Conservation (phyloP, 495 filamentous ascomycete genomes). For the Barbatosphaeria neglecta region DNA sequence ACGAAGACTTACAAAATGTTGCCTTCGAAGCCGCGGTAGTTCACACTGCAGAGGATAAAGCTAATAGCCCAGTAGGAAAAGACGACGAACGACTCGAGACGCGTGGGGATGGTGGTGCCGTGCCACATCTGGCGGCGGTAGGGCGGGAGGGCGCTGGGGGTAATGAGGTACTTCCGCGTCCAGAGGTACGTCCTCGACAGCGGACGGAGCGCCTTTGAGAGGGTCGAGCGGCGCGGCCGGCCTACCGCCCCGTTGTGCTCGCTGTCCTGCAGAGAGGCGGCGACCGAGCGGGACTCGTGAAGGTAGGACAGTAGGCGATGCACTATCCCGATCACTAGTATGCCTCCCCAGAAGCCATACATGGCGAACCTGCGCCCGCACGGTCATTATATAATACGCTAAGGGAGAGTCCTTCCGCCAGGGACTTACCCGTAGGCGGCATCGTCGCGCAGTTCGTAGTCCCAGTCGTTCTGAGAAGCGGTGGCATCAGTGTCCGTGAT, state of each 20-base stretch:
- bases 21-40: conserved; percentile 20
- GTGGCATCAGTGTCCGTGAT: background rate
- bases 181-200: background rate
- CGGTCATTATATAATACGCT: background rate
- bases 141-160: background rate
- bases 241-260: background rate
- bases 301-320: background rate
- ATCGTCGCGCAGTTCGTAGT: background rate
- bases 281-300: conserved; percentile 8
- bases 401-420: background rate
- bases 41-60: conserved; percentile 22
- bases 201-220: background rate
- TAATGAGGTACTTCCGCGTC: background rate
- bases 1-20: background rate
- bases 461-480: background rate
- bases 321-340: conserved; percentile 2
- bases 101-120: background rate
- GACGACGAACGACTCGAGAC: conserved; percentile 25
- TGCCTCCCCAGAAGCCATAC: conserved; percentile 3
- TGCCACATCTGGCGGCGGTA: background rate
- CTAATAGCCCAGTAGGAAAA: conserved; percentile 30
- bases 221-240: background rate
- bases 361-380: conserved; percentile 3
- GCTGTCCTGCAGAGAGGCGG: background rate
- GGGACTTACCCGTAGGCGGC: conserved; percentile 1